Evolutionary conservation across 176 grass and related monocot genomes (phyloP).

Genomic region (Musa itinerans): DNA sequence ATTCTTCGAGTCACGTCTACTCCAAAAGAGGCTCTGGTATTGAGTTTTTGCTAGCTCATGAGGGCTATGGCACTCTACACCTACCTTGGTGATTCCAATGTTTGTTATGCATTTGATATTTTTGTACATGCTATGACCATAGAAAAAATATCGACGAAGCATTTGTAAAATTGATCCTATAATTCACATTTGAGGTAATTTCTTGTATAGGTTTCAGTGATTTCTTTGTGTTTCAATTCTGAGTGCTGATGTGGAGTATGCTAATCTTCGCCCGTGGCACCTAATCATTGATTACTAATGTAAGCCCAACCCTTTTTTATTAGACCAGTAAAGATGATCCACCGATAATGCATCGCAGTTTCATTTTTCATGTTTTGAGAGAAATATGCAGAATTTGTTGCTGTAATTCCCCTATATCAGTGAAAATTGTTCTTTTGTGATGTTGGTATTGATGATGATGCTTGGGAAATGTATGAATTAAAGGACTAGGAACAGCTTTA

Average conservation of each 20-base stretch:
- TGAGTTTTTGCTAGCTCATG: constrained; percentile 37
- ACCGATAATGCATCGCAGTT: not conserved
- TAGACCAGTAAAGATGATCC: too few relatives aligned
- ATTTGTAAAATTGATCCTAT: constrained; percentile 1
- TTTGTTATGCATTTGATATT: not conserved
- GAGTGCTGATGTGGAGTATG: not conserved
- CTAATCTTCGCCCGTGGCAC: not conserved
- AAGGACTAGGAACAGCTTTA: too few relatives aligned
- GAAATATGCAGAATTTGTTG: not conserved
- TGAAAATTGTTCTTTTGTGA: not conserved
- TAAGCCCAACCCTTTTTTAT: too few relatives aligned
- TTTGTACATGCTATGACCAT: constrained; percentile 13
- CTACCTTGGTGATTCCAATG: not conserved
- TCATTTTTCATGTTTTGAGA: not conserved
- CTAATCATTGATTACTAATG: too few relatives aligned
- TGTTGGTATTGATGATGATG: too few relatives aligned
- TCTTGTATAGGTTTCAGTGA: constrained; percentile 3
- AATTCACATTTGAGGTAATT: not conserved
- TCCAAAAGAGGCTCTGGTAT: constrained; percentile 29
- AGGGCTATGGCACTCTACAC: too few relatives aligned
- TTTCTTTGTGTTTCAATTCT: not conserved
- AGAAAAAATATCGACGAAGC: not conserved
- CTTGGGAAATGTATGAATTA: too few relatives aligned
- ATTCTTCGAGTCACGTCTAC: constrained; percentile 68
- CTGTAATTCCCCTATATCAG: not conserved